Evolutionary conservation across 2,329 filamentous ascomycete species (phyloP).

Genomic region (Fonsecaea nubica): DNA sequence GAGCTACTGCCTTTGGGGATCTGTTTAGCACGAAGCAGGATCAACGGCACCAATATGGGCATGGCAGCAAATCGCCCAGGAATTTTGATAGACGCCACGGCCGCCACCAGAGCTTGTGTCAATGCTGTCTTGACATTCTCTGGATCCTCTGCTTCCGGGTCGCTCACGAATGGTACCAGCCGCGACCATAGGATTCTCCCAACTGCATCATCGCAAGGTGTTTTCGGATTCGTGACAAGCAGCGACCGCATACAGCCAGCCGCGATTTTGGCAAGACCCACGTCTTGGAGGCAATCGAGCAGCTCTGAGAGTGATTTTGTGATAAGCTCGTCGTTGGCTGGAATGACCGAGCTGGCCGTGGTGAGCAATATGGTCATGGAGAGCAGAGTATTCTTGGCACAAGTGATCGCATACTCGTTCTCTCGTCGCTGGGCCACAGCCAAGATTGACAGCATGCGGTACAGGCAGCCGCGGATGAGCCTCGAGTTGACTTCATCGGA

Average conservation of each 20-base stretch:
- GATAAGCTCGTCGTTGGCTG: conserved; percentile 76
- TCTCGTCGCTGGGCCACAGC: conserved; percentile 57
- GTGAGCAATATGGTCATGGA: conserved; percentile 89
- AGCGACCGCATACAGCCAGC: conserved; percentile 88
- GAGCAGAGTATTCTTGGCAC: conserved; percentile 91
- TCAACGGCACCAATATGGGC: conserved; percentile 75
- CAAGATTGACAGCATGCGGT: conserved; percentile 78
- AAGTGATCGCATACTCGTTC: conserved; percentile 76
- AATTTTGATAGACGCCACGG: conserved; percentile 55
- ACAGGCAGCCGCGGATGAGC: conserved; percentile 82
- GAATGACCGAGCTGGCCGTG: conserved; percentile 74
- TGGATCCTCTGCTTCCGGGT: conserved; percentile 74
- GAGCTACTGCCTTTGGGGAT: conserved; percentile 58
- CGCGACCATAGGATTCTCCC: conserved; percentile 76
- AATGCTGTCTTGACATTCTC: conserved; percentile 75
- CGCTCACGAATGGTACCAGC: conserved; percentile 74
- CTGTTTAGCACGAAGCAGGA: conserved; percentile 73
- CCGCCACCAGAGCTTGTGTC: conserved; percentile 76
- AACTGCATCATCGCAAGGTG: conserved; percentile 72
- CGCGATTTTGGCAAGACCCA: conserved; percentile 76
- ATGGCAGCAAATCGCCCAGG: conserved; percentile 59
- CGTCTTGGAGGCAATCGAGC: conserved; percentile 75
- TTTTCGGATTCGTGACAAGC: conserved; percentile 69
- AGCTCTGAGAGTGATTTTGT: conserved; percentile 78
- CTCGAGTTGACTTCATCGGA: conserved; percentile 58